Evolutionary conservation across 2,329 filamentous ascomycete genomes (phyloP).

Genomic region (Aspergillaceae sp.): DNA sequence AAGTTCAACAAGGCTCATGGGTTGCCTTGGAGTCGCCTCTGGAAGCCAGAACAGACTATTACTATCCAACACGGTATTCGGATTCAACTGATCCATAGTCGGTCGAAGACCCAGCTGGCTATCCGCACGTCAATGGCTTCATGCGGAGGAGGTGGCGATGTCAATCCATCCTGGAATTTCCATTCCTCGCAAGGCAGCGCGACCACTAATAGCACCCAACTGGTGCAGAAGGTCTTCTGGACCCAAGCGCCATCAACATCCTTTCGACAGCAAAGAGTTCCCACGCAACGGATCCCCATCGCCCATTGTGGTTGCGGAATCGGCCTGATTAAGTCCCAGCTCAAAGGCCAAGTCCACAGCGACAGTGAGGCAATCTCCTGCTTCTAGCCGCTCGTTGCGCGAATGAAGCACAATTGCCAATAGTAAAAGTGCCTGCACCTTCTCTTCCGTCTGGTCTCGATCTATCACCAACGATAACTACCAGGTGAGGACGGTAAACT

Average conservation of each 20-base stretch:
- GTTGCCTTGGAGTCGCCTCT: slow-evolving; percentile 14
- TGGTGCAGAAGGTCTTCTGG: slow-evolving; percentile 51
- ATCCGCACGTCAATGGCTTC: slow-evolving; percentile 52
- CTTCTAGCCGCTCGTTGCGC: slow-evolving; percentile 60
- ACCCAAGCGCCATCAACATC: slow-evolving; percentile 66
- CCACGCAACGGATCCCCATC: slow-evolving; percentile 64
- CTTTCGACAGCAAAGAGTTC: slow-evolving; percentile 72
- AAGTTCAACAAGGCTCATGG: too few relatives aligned
- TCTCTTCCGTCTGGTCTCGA: slow-evolving; percentile 46
- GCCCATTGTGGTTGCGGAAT: slow-evolving; percentile 58
- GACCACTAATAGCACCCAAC: slow-evolving; percentile 60
- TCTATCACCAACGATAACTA: slow-evolving; percentile 19
- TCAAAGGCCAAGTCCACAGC: slow-evolving; percentile 66
- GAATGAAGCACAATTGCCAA: slow-evolving; percentile 72
- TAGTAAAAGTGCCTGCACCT: slow-evolving; percentile 70
- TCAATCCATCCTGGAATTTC: slow-evolving; percentile 47
- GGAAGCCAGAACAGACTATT: slow-evolving; percentile 25
- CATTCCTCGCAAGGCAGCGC: slow-evolving; percentile 73
- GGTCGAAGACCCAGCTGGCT: slow-evolving; percentile 59
- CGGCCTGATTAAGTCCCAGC: slow-evolving; percentile 63
- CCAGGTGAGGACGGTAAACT: slow-evolving; percentile 30
- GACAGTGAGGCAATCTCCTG: slow-evolving; percentile 56
- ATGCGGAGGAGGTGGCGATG: slow-evolving; percentile 58
- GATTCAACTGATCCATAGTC: slow-evolving; percentile 26
- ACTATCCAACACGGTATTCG: slow-evolving; percentile 26